Evolutionary conservation across 2,329 filamentous ascomycete species (phyloP).

Genomic region (Pseudogymnoascus sp.): DNA sequence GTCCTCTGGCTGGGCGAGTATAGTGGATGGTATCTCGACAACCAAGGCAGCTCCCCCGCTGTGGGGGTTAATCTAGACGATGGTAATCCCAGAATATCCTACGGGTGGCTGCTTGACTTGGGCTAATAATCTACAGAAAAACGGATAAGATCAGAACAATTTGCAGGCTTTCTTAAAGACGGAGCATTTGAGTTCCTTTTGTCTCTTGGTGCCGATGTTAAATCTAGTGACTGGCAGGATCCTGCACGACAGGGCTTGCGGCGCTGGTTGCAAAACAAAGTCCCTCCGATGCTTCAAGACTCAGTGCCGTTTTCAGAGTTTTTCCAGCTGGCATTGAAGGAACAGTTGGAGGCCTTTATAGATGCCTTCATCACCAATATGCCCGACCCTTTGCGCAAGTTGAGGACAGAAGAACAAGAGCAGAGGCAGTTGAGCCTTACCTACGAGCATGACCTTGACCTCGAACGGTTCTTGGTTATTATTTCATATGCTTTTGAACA

Average conservation of each 20-base stretch:
- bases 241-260: constrained; percentile 77
- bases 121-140: constrained; percentile 44
- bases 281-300: constrained; percentile 60
- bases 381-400: constrained; percentile 78
- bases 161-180: constrained; percentile 72
- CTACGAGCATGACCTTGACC: constrained; percentile 61
- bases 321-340: constrained; percentile 67
- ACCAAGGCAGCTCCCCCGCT: constrained; percentile 49
- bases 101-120: background rate
- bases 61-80: constrained; percentile 57
- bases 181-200: constrained; percentile 90
- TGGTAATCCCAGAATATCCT: constrained; percentile 30
- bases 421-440: constrained; percentile 62
- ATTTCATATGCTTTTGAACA: constrained; percentile 88
- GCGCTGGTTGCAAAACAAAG: constrained; percentile 74
- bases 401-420: constrained; percentile 85
- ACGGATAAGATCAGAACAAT: constrained; percentile 62
- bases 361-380: constrained; percentile 93
- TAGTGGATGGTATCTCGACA: constrained; percentile 79
- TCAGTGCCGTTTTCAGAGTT: constrained; percentile 60
- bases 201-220: constrained; percentile 73
- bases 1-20: constrained; percentile 92
- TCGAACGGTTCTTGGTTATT: constrained; percentile 86
- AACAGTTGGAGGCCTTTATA: constrained; percentile 77
- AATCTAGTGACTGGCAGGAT: constrained; percentile 77